phyloP scores from a whole-genome alignment of 163 green algal genomes.

The Volvox carteri region DNA sequence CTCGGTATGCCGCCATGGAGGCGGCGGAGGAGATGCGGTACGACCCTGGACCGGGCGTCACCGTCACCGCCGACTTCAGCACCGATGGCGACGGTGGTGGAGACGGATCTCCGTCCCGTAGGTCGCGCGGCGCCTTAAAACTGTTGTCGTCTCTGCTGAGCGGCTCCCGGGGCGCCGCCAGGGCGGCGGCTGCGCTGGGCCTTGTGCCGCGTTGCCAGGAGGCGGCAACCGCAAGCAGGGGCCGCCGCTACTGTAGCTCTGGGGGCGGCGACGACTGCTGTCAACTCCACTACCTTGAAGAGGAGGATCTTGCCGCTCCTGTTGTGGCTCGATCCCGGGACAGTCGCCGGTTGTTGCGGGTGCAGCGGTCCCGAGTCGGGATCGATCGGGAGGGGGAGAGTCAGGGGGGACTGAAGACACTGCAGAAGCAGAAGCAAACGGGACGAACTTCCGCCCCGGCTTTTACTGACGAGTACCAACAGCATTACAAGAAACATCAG shows the following conservation, averaged over 20 bases:
- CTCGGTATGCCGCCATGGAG: slow-evolving; percentile 13
- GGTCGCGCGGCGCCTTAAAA: neutral
- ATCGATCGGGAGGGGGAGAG: neutral
- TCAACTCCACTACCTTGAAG: too few species aligned
- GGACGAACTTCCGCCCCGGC: neutral
- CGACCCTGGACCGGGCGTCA: neutral
- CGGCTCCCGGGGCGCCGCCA: neutral
- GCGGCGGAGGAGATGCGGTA: slow-evolving; percentile 25
- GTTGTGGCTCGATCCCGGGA: slow-evolving; percentile 9
- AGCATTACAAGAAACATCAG: too few species aligned
- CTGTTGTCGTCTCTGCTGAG: neutral
- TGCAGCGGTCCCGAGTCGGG: neutral
- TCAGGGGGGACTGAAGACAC: too few species aligned
- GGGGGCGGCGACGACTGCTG: neutral
- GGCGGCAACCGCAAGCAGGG: neutral
- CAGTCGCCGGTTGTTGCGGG: slow-evolving; percentile 3
- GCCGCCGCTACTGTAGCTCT: neutral
- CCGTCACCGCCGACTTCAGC: neutral
- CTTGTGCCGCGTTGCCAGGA: neutral
- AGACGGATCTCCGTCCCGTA: neutral
- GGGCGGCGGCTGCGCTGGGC: neutral
- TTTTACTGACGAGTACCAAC: neutral
- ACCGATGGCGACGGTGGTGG: neutral
- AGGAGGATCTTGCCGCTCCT: neutral
- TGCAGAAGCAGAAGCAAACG: neutral